Evolutionary conservation across 495 filamentous ascomycete species (phyloP).

Genomic region (Aspergillus egyptiacus): DNA sequence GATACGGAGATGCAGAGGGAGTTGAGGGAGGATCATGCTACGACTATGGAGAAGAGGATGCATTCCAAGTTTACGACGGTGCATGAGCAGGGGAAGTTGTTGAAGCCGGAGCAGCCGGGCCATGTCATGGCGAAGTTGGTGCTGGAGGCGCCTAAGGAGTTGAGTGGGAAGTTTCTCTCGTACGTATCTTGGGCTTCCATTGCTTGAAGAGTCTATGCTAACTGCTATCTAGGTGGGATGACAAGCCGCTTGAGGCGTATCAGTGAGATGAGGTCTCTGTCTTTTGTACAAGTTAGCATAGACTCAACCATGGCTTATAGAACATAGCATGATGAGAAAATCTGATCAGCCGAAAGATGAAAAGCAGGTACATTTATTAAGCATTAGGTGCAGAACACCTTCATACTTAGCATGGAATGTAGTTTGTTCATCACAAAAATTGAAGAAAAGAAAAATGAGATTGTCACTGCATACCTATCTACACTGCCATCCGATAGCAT

Average conservation of each 20-base stretch:
- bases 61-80: slow-evolving; percentile 63
- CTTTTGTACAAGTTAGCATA: slow-evolving; percentile 32
- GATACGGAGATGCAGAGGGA: slow-evolving; percentile 92
- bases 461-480: slow-evolving; percentile 8
- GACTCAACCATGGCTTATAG: slow-evolving; percentile 22
- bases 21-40: slow-evolving; percentile 63
- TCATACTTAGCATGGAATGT: slow-evolving; percentile 93
- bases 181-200: slow-evolving; percentile 32
- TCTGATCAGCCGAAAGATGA: slow-evolving; percentile 91
- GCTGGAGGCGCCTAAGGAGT: slow-evolving; percentile 51
- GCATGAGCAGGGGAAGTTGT: slow-evolving; percentile 59
- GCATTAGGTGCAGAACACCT: slow-evolving; percentile 58
- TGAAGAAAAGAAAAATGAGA: slow-evolving; percentile 4
- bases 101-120: slow-evolving; percentile 79
- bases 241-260: slow-evolving; percentile 56
- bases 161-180: slow-evolving; percentile 73
- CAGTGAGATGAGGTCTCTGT: slow-evolving; percentile 37
- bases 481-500: not conserved
- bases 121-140: slow-evolving; percentile 77
- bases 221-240: slow-evolving; percentile 60
- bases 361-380: slow-evolving; percentile 74
- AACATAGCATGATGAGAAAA: slow-evolving; percentile 13
- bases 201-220: slow-evolving; percentile 26
- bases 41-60: slow-evolving; percentile 58
- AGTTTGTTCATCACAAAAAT: slow-evolving; percentile 60